Evolutionary conservation across 305 asterid genomes (phyloP).

Genomic region (Fraxinus latifolia): DNA sequence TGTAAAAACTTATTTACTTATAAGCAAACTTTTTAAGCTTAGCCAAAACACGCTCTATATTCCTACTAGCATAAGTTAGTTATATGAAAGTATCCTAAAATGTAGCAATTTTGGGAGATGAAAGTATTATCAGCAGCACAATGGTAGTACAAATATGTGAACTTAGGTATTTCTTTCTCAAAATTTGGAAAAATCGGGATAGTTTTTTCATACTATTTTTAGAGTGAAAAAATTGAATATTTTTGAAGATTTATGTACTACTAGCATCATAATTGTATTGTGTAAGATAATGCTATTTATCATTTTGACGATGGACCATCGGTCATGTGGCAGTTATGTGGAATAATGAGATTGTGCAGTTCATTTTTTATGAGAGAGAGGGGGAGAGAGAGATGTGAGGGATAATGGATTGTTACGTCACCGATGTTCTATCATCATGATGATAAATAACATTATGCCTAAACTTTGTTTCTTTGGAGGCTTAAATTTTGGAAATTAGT

Average conservation of each 20-base stretch:
- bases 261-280: not conserved
- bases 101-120: constrained; percentile 17
- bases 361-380: no score
- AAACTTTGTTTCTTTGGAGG: not conserved
- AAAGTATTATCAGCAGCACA: constrained; percentile 7
- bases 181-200: not conserved
- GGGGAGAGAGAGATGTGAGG: no score
- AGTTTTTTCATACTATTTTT: not conserved
- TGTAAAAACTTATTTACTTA: not conserved
- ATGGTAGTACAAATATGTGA: not conserved
- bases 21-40: not conserved
- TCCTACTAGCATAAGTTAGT: not conserved
- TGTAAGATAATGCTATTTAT: not conserved
- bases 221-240: not conserved
- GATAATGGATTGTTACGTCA: not conserved
- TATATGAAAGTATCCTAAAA: not conserved
- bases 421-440: not conserved
- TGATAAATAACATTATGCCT: not conserved
- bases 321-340: not conserved
- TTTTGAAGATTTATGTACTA: constrained; percentile 15
- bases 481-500: not conserved
- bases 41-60: not conserved
- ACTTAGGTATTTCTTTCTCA: not conserved
- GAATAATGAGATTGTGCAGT: not conserved
- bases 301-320: not conserved